These are phyloP conservation scores for Pseudozyma sp. DNA, from an alignment of 1,284 basidiomycete genomes.

Conservation along the genomic window DNA sequence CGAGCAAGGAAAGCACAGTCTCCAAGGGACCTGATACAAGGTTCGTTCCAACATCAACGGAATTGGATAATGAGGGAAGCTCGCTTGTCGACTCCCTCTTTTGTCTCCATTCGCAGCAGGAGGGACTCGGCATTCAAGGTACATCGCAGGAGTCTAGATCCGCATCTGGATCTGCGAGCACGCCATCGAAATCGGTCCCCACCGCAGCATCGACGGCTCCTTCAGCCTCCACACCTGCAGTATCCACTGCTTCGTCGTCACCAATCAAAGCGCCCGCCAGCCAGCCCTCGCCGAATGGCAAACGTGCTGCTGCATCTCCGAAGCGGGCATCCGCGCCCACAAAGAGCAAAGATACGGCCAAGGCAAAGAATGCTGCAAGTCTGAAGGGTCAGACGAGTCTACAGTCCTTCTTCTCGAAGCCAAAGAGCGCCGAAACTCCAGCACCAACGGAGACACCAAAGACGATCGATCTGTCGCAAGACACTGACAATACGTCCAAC, in stretches of 20 bases:
- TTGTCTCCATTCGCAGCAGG: slow-evolving; percentile 39
- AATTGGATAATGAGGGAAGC: slow-evolving; percentile 5
- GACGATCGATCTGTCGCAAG: slow-evolving; percentile 7
- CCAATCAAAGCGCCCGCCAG: slow-evolving; percentile 8
- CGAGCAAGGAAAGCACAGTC: too few relatives aligned
- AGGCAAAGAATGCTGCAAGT: slow-evolving; percentile 20
- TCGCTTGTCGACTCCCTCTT: slow-evolving; percentile 43
- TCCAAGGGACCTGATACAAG: too few relatives aligned
- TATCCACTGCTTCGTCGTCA: background rate
- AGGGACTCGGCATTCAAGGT: slow-evolving; percentile 20
- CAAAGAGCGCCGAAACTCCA: background rate
- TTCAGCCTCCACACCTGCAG: slow-evolving; percentile 9
- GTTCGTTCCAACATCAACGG: background rate
- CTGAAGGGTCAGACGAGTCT: slow-evolving; percentile 42
- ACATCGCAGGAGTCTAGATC: background rate
- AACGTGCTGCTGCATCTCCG: slow-evolving; percentile 11
- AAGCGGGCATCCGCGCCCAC: slow-evolving; percentile 7
- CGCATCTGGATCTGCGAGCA: background rate
- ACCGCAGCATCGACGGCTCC: background rate
- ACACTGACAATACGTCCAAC: background rate
- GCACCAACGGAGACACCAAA: background rate
- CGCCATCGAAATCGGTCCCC: background rate
- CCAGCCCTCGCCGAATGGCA: slow-evolving; percentile 25
- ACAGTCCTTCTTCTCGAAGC: slow-evolving; percentile 39
- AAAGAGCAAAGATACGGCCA: slow-evolving; percentile 19